Evolutionary conservation across 805 yeast genomes (phyloP).

Genomic region (Nakazawaea ishiwadae): DNA sequence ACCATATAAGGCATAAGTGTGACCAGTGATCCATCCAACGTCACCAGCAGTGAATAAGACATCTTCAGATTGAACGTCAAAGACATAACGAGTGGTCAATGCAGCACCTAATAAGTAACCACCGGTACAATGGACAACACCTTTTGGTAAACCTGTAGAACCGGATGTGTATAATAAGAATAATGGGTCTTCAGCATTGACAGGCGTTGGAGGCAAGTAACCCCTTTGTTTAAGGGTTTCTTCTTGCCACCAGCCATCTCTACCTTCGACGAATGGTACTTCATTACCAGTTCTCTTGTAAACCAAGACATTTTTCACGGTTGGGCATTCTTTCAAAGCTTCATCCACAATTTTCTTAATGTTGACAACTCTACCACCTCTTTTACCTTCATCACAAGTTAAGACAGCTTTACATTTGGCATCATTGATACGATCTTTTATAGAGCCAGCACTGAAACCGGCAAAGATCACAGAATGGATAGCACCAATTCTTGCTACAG

Average conservation of each 20-base stretch:
- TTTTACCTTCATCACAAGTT: constrained; percentile 91
- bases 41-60: constrained; percentile 95
- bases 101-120: constrained; percentile 94
- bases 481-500: constrained; percentile 92
- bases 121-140: constrained; percentile 92
- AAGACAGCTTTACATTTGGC: constrained; percentile 83
- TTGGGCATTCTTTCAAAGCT: constrained; percentile 71
- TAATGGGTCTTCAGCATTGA: constrained; percentile 89
- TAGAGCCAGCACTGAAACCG: constrained; percentile 91
- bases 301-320: constrained; percentile 80
- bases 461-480: constrained; percentile 95
- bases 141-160: constrained; percentile 97
- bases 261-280: constrained; percentile 67
- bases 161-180: constrained; percentile 96
- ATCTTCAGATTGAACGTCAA: constrained; percentile 88
- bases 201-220: constrained; percentile 84
- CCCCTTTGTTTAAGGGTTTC: constrained; percentile 76
- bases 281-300: constrained; percentile 82
- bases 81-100: constrained; percentile 85
- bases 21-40: constrained; percentile 99
- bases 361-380: constrained; percentile 92
- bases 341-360: constrained; percentile 95
- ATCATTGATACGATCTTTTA: constrained; percentile 84
- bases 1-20: constrained; percentile 92
- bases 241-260: constrained; percentile 97